Conservation (phyloP, 352 stramenopile genomes). For the Pythium dissotocum region DNA sequence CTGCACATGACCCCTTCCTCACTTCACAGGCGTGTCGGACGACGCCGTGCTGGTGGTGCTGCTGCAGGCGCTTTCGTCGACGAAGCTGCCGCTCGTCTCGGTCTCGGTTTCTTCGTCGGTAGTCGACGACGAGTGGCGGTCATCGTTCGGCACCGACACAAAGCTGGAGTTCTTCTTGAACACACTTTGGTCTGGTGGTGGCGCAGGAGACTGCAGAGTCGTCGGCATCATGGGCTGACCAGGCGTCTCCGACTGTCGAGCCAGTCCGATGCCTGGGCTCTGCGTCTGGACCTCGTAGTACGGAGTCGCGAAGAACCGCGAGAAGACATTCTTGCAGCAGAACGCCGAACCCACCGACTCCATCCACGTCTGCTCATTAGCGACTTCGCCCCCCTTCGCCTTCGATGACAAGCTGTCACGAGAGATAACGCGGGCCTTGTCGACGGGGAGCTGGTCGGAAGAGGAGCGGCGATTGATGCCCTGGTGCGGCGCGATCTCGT, state of each 20-base stretch:
- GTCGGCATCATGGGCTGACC: conserved; percentile 51
- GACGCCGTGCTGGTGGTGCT: conserved; percentile 43
- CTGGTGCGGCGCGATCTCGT: conserved; percentile 79
- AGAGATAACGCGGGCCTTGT: conserved; percentile 61
- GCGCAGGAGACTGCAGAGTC: conserved; percentile 60
- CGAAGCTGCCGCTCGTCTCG: conserved; percentile 31
- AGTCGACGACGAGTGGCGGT: conserved; percentile 40
- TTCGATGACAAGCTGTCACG: conserved; percentile 56
- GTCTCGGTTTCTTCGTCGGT: conserved; percentile 40
- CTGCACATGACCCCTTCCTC: not conserved
- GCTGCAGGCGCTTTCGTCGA: conserved; percentile 39
- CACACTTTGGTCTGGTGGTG: conserved; percentile 31
- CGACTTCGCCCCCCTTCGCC: conserved; percentile 54
- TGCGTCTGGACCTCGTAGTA: conserved; percentile 85
- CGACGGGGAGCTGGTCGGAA: conserved; percentile 44
- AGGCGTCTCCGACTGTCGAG: conserved; percentile 63
- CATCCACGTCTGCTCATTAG: conserved; percentile 54
- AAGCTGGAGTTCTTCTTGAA: conserved; percentile 43
- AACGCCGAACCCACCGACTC: conserved; percentile 59
- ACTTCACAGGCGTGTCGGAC: conserved; percentile 29
- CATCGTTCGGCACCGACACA: conserved; percentile 26
- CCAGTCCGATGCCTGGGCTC: conserved; percentile 60
- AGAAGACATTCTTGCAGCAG: conserved; percentile 66
- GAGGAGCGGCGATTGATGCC: conserved; percentile 56
- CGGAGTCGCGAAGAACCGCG: conserved; percentile 56